phyloP scores from a whole-genome alignment of 1,139 yeast genomes.

The Geotrichum macrosporum region DNA sequence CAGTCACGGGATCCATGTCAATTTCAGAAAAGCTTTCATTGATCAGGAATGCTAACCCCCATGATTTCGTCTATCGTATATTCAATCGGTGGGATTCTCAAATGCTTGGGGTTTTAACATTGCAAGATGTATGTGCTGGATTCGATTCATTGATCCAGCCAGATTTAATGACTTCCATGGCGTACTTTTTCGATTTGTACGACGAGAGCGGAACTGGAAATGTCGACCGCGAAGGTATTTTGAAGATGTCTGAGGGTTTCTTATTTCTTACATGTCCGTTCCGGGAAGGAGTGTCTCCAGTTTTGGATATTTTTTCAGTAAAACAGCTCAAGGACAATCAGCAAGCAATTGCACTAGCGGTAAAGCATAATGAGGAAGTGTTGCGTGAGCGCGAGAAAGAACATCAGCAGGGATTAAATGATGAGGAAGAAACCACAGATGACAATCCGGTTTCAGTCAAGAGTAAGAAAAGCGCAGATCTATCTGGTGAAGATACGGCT shows the following conservation, averaged over 20 bases:
- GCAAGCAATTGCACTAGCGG: conserved; percentile 21
- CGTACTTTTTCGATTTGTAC: conserved; percentile 74
- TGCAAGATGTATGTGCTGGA: conserved; percentile 70
- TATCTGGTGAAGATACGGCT: background rate
- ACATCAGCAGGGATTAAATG: conserved; percentile 17
- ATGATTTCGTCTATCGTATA: conserved; percentile 57
- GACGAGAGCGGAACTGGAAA: conserved; percentile 58
- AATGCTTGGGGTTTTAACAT: conserved; percentile 52
- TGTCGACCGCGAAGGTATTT: conserved; percentile 72
- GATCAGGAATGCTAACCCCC: conserved; percentile 26
- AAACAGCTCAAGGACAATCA: conserved; percentile 23
- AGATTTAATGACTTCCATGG: conserved; percentile 74
- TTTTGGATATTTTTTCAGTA: conserved; percentile 28
- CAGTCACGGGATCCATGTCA: background rate
- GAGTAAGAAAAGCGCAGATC: conserved; percentile 4
- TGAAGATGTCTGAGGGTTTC: conserved; percentile 82
- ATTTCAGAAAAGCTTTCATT: conserved; percentile 12
- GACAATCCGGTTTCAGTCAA: conserved; percentile 1
- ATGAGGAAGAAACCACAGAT: background rate
- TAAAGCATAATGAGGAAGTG: conserved; percentile 8
- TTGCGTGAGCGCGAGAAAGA: conserved; percentile 21
- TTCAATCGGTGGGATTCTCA: conserved; percentile 69
- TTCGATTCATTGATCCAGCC: conserved; percentile 62
- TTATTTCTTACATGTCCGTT: conserved; percentile 74
- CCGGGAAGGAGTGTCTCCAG: conserved; percentile 31